phyloP scores from a whole-genome alignment of 331 rosid species.

The Acacia concinna region DNA sequence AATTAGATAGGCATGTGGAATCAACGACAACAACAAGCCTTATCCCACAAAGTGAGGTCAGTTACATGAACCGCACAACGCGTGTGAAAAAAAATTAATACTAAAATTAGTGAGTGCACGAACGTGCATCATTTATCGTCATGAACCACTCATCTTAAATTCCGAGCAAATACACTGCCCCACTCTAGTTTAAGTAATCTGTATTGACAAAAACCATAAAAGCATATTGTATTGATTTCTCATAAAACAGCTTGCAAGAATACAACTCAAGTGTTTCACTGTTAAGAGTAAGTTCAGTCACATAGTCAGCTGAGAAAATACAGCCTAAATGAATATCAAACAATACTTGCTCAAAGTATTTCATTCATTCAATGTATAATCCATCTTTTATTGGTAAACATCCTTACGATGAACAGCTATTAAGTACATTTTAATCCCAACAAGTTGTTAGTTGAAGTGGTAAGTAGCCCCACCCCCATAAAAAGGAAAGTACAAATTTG shows the following conservation, averaged over 20 bases:
- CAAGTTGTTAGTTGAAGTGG: too few species aligned
- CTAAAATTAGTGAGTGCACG: not conserved
- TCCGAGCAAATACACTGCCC: not conserved
- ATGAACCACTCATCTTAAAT: not conserved
- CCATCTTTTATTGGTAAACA: not conserved
- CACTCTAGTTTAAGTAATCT: not conserved
- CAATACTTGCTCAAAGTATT: not conserved
- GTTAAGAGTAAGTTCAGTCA: not conserved
- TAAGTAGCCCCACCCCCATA: too few species aligned
- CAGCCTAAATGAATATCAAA: not conserved
- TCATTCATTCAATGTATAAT: slow-evolving; percentile 4
- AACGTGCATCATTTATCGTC: not conserved
- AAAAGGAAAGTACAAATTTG: too few species aligned
- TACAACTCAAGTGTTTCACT: not conserved
- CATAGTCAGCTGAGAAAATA: not conserved
- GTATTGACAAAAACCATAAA: not conserved
- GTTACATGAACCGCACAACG: too few species aligned
- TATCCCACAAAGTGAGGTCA: too few species aligned
- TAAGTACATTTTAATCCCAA: not conserved
- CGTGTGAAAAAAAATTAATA: not conserved
- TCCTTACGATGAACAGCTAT: not conserved
- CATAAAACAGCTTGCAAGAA: not conserved
- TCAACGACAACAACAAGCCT: too few species aligned
- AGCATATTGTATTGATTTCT: not conserved
- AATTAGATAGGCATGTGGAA: not conserved